phyloP scores from a whole-genome alignment of 768 basidiomycete species.

The Kwoniella newhampshirensis region DNA sequence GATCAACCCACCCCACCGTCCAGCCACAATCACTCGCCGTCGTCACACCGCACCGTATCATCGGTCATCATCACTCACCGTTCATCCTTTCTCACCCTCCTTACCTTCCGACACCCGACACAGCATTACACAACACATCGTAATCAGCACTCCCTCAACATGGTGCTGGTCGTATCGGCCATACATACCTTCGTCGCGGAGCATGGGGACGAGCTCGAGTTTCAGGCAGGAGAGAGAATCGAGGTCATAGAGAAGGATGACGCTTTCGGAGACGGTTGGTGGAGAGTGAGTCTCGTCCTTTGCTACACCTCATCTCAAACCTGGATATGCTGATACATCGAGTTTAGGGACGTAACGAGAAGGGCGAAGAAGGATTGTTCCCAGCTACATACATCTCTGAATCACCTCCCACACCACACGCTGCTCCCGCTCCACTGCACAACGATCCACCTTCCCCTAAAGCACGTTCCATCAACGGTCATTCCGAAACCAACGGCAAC shows the following conservation, averaged over 20 bases:
- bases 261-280: constrained; percentile 92
- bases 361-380: constrained; percentile 84
- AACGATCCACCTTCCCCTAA: constrained; percentile 22
- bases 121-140: not conserved
- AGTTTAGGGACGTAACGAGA: constrained; percentile 74
- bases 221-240: constrained; percentile 79
- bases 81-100: not conserved
- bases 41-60: too few species aligned
- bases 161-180: constrained; percentile 36
- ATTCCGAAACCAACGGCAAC: not conserved
- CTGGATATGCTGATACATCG: not conserved
- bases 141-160: not conserved
- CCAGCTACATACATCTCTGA: constrained; percentile 82
- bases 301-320: constrained; percentile 5
- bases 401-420: constrained; percentile 56
- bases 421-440: constrained; percentile 12
- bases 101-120: not conserved
- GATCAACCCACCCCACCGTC: too few species aligned
- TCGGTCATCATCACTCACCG: too few species aligned
- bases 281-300: constrained; percentile 63
- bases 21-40: too few species aligned
- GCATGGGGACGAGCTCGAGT: constrained; percentile 88
- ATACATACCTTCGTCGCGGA: constrained; percentile 70
- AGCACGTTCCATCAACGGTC: constrained; percentile 4
- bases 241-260: constrained; percentile 93